phyloP scores from a whole-genome alignment of 306 rosid genomes.

The Phaseolus lunatus region DNA sequence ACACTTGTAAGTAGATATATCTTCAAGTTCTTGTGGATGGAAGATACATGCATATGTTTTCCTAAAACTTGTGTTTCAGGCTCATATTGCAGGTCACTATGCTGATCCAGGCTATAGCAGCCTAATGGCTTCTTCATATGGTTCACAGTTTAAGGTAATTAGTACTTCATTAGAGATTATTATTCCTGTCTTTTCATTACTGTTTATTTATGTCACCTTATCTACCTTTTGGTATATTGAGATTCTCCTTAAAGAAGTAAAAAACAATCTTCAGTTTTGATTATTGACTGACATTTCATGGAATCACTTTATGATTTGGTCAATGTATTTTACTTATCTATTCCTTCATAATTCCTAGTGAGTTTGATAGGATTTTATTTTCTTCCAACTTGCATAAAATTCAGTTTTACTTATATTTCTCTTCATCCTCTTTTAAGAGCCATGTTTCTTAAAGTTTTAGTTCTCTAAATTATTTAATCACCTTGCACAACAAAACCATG shows the following conservation, averaged over 20 bases:
- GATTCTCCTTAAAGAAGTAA: not conserved
- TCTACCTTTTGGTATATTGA: not conserved
- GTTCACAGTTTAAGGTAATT: constrained; percentile 54
- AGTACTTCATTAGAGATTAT: not conserved
- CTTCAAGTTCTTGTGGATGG: constrained; percentile 32
- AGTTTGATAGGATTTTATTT: too few relatives aligned
- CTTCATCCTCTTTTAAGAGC: not conserved
- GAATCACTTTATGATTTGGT: constrained; percentile 15
- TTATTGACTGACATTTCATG: not conserved
- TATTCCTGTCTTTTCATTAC: constrained; percentile 4
- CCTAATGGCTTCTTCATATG: constrained; percentile 58
- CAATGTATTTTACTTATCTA: not conserved
- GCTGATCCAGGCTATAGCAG: constrained; percentile 56
- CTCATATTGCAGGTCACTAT: constrained; percentile 53
- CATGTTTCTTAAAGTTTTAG: not conserved
- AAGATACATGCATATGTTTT: constrained; percentile 37
- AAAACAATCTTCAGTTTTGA: not conserved
- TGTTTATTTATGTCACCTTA: constrained; percentile 7
- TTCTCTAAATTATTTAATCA: constrained; percentile 23
- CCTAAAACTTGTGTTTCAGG: constrained; percentile 55
- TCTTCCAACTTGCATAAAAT: too few relatives aligned
- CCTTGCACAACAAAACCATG: constrained; percentile 24
- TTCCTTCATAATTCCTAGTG: too few relatives aligned
- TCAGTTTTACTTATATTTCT: not conserved
- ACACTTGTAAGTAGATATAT: constrained; percentile 61